phyloP scores from a whole-genome alignment of 768 basidiomycete species.

The Pleurotus citrinopileatus region DNA sequence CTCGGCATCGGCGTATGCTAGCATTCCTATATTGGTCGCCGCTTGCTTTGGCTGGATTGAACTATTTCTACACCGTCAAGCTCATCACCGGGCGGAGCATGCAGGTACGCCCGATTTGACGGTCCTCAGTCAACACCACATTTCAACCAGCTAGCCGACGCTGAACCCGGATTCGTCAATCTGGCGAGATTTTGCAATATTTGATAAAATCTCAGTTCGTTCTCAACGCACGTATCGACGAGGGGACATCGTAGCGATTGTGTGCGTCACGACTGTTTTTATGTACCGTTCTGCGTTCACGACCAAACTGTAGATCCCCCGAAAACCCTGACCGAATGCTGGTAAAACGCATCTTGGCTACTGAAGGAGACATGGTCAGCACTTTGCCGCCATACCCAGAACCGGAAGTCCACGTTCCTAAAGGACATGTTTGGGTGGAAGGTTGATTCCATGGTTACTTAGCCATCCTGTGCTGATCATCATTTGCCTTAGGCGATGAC shows the following conservation, averaged over 20 bases:
- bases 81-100: constrained; percentile 64
- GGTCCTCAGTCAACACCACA: not conserved
- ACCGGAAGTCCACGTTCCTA: constrained; percentile 48
- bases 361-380: constrained; percentile 60
- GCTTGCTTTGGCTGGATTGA: constrained; percentile 41
- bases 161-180: constrained; percentile 69
- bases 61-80: constrained; percentile 52
- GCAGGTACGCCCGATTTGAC: constrained; percentile 48
- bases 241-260: constrained; percentile 66
- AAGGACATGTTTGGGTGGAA: constrained; percentile 75
- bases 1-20: not conserved
- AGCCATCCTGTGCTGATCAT: not conserved
- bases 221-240: constrained; percentile 34
- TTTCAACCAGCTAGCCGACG: constrained; percentile 44
- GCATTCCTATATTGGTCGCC: constrained; percentile 56
- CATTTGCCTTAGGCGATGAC: constrained; percentile 51
- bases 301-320: constrained; percentile 48
- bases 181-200: constrained; percentile 61
- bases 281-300: not conserved
- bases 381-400: constrained; percentile 71
- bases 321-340: constrained; percentile 46
- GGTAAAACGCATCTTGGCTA: constrained; percentile 65
- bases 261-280: constrained; percentile 31
- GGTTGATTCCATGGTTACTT: constrained; percentile 33
- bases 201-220: constrained; percentile 48